Base-by-base conservation (phyloP, 805 yeast species). In the Candida sanyiensis region DNA sequence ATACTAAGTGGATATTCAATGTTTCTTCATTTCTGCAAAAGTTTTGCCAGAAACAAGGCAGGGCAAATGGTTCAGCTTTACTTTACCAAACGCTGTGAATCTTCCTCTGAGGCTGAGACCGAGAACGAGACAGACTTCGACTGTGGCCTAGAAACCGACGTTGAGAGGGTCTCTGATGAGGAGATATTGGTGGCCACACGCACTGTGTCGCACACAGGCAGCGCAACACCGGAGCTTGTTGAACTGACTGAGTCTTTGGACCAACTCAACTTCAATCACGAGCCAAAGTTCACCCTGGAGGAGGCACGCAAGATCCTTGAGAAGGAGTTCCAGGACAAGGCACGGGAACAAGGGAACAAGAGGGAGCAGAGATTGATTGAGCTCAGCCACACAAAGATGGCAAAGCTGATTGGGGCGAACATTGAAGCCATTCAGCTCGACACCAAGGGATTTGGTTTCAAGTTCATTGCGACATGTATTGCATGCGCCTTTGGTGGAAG, bases 401-500 rank as follows among this genome's bases (percentile, higher is more conserved):
- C 5, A n/a, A 6, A 18, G 7, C 12, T 28, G 13, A 16, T 18
- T 10, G 12, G 22, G 12, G 13, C 7, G 11, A 28, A 18, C 18
- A 16, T 8, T 6, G 22, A 7, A 7, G 16, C 32, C 7, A 41
- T 38, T 17, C 13, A 29, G 3, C 5, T 5, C 2, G 29, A 43
- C 22, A 39, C 40, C 10, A 17, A 16, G 3, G 37, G 28, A 5
- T 40, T 42, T 43, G 50, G 44, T 3, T 25, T 30, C 24, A 44
- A 38, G 28, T 39, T 46, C 20, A 10, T 46, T 9, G 24, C 40
- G 1, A n/a, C 40, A 9, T 44, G 45, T 28, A 26, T 46, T 5
- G 15, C 35, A 7, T 38, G 43, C 28, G 46, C 50, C n/a, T 42
- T 43, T 39, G 48, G 46, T 13, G 48, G 50, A 6, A 33, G 39